Evolutionary conservation across 805 yeast species (phyloP), one percentile per base, ranked within the genome.

Genomic region (Candida broadrunensis): DNA sequence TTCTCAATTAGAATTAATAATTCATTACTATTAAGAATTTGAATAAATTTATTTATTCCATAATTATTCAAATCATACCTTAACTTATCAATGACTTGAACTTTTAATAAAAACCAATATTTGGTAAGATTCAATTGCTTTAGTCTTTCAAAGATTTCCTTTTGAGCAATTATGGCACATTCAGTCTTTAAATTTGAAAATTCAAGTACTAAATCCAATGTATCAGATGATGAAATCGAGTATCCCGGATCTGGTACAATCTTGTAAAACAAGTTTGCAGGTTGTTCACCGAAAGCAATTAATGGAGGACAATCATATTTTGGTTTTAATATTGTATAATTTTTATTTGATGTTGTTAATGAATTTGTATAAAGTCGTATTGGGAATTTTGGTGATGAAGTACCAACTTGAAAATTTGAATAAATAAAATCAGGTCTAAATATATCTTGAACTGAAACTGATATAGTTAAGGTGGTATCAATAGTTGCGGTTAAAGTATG

Each of bases 391-490:
- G 67, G 41, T 19, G 72, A 70, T 0, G 83, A 67, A 4, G 89
- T 73, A 15, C 87, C 83, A 34, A 87, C 71, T 12, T 83, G 77
- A 54, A 85, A 88, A 49, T 81, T 83, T 4, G 88, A 80, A 47
- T 77, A 82, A 1, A 87, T 61, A 21, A 69, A 62, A 14, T 73
- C 57, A 2, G 75, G 58, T 47, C 79, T 77, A 65, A 85, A 86
- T 9, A 82, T 79, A 56, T 88, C 96, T 51, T 85, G 91, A 2
- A 86, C 95, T 2, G 88, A 80, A 1, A 86, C 93, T 0, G 88
- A 82, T 6, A 86, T 63, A 4, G 77, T 69, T 29, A 87, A 64
- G 1, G 77, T 60, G 5, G 81, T 75, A 44, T 83, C 82, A 5
- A 84, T 54, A 30, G 62, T 65, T 4, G 61, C 52, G 15, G 54